Evolutionary conservation across 345 rosid species (phyloP).

Genomic region (Firmiana major): DNA sequence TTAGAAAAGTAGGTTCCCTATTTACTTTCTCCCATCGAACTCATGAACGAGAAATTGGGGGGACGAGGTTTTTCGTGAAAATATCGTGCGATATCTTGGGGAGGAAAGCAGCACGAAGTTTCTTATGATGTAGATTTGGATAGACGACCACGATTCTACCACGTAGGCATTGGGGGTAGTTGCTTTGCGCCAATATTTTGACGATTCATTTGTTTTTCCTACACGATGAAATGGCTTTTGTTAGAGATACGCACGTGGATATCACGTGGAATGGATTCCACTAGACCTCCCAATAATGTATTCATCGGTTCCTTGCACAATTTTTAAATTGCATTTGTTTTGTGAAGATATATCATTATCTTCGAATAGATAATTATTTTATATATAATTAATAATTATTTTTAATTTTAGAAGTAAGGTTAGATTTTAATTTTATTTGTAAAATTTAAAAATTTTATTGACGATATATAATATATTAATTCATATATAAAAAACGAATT

Average conservation of each 20-base stretch:
- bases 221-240: background rate
- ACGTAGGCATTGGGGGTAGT: constrained; percentile 3
- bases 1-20: background rate
- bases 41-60: constrained; percentile 18
- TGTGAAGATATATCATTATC: too few relatives aligned
- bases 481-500: too few relatives aligned
- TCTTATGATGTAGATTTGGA: constrained; percentile 4
- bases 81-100: background rate
- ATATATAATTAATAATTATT: too few relatives aligned
- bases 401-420: too few relatives aligned
- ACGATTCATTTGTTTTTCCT: background rate
- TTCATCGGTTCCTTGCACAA: background rate
- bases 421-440: too few relatives aligned
- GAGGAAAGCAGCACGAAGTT: constrained; percentile 36
- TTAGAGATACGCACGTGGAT: background rate
- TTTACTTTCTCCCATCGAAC: background rate
- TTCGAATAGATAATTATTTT: too few relatives aligned
- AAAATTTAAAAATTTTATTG: too few relatives aligned
- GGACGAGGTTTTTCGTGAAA: constrained; percentile 4
- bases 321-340: background rate
- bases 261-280: background rate
- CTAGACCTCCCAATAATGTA: background rate
- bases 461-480: too few relatives aligned
- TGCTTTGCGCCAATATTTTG: background rate
- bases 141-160: constrained; percentile 23